Evolutionary conservation across 306 rosid genomes (phyloP).

Genomic region (Potentilla sterilis): DNA sequence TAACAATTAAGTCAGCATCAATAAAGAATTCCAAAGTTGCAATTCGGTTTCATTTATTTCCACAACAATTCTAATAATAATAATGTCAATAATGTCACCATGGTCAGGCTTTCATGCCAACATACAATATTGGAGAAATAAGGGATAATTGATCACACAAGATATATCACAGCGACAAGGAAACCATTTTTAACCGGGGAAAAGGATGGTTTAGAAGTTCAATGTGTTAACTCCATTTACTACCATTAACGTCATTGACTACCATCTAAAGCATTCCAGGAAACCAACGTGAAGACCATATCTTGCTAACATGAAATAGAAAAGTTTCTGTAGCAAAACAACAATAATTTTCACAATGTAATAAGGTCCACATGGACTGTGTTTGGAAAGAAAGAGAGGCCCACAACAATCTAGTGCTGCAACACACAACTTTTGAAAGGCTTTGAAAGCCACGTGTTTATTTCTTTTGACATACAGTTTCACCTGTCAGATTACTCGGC

Average conservation of each 20-base stretch:
- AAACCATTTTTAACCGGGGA: background rate
- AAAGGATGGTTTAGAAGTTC: background rate
- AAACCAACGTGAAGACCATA: background rate
- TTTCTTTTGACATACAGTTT: too few relatives aligned
- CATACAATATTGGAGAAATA: background rate
- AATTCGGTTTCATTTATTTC: background rate
- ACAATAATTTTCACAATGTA: background rate
- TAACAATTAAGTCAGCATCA: background rate
- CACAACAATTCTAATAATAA: background rate
- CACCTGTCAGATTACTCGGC: background rate
- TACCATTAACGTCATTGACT: background rate
- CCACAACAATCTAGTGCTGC: background rate
- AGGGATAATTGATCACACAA: background rate
- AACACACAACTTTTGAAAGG: background rate
- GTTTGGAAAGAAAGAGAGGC: background rate
- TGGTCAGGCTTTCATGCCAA: background rate
- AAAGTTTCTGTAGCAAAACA: background rate
- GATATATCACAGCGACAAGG: background rate
- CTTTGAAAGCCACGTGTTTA: too few relatives aligned
- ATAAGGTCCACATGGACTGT: background rate
- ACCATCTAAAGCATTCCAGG: background rate
- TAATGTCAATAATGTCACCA: background rate
- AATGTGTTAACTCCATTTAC: too few relatives aligned
- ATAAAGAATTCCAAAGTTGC: background rate
- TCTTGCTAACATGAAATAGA: background rate